Conservation (phyloP, 352 stramenopile genomes). For the Phytophthora quininea region DNA sequence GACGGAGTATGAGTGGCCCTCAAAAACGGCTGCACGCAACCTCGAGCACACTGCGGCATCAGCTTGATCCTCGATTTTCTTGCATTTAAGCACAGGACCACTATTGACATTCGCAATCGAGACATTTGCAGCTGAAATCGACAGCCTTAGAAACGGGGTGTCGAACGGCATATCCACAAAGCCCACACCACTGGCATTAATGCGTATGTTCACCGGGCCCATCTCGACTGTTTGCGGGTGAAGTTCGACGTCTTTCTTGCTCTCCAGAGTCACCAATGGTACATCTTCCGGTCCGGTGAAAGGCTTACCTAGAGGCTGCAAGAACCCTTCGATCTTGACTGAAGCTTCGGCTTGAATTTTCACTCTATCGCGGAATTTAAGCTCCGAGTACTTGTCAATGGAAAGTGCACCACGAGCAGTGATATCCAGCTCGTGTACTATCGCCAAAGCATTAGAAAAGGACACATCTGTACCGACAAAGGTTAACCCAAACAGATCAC, state of each 20-base stretch:
- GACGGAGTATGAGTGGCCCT: constrained; percentile 43
- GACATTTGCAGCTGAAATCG: constrained; percentile 51
- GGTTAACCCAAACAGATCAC: constrained; percentile 44
- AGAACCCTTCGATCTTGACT: constrained; percentile 49
- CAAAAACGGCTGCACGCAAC: constrained; percentile 19
- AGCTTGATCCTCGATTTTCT: constrained; percentile 46
- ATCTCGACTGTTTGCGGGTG: constrained; percentile 57
- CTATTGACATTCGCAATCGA: constrained; percentile 51
- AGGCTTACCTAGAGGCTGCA: constrained; percentile 42
- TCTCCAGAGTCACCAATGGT: constrained; percentile 36
- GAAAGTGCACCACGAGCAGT: constrained; percentile 33
- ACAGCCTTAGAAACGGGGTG: constrained; percentile 54
- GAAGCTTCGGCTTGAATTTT: constrained; percentile 35
- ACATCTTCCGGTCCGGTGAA: constrained; percentile 12
- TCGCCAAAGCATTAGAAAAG: constrained; percentile 54
- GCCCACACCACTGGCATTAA: constrained; percentile 38
- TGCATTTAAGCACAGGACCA: constrained; percentile 50
- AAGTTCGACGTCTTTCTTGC: constrained; percentile 47
- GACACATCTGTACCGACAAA: constrained; percentile 47
- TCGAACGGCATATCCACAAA: constrained; percentile 66
- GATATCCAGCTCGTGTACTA: constrained; percentile 47
- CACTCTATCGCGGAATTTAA: constrained; percentile 60
- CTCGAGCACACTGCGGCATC: constrained; percentile 44
- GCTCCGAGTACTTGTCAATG: constrained; percentile 73
- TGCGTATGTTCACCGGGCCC: constrained; percentile 38